Evolutionary conservation across 805 yeast species (phyloP), one percentile per base, ranked within the genome.

Genomic region (Candida adriatica): DNA sequence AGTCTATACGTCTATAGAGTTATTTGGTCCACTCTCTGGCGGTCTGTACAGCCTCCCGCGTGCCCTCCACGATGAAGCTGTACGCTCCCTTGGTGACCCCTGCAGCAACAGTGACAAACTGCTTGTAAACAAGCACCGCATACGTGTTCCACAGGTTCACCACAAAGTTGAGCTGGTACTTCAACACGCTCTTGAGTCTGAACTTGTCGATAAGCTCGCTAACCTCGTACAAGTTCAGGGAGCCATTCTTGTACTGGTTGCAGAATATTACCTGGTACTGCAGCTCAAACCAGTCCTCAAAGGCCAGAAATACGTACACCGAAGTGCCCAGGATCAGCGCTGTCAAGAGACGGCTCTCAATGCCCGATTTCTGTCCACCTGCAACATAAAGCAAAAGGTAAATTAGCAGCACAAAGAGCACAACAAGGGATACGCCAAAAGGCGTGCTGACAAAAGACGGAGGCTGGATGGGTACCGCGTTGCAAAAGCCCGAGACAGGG

Each of bases 181-280:
- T 3, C 6, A 44, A 6, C 16, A 41, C 8, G 18, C 41, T 39
- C 1, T n/a, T 15, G 22, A 49, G 25, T 16, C 27, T 46, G 30
- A 43, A 46, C 4, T 24, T 29, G 26, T 51, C 51, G 19, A 51
- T 31, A 16, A 43, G 27, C 18, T 41, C 48, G 25, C 48, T 35
- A 9, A 48, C 45, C 26, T 48, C 50, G 30, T 41, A 51, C 16
- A 51, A 15, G 20, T 43, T 49, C n/a, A 40, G 26, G 5, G 26
- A 18, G 1, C 55, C 55, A 24, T 49, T 49, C 31, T 49, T 51
- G 35, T 48, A 51, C 13, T 51, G 52, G 32, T 51, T 51, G 34
- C 55, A 51, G 14, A 46, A 27, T 16, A 49, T 36, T 10, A 51
- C 37, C 15, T 42, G 41, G 30, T 49, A 38, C 5, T 25, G 43